These are phyloP conservation scores for Cladosporium sp. DNA, from an alignment of 2,329 filamentous ascomycete genomes.

Conservation along the genomic window DNA sequence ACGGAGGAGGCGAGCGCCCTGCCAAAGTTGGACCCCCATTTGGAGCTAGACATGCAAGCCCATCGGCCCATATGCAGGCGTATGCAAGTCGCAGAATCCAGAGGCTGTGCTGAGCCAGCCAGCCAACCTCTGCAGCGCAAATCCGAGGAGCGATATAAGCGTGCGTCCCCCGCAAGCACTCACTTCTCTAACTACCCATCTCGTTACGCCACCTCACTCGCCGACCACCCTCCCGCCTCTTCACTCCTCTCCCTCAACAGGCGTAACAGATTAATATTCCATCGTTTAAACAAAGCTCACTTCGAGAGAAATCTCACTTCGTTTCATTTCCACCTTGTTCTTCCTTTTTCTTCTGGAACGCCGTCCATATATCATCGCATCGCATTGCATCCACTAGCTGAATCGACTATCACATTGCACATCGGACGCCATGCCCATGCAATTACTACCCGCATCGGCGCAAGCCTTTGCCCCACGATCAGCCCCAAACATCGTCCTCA, in stretches of 20 bases:
- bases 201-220: conserved; percentile 22
- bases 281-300: conserved; percentile 23
- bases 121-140: conserved; percentile 6
- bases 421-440: conserved; percentile 70
- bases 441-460: conserved; percentile 90
- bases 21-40: conserved; percentile 4
- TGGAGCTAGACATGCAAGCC: conserved; percentile 10
- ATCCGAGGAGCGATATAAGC: conserved; percentile 4
- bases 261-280: conserved; percentile 24
- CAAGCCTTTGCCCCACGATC: conserved; percentile 93
- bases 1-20: conserved; percentile 9
- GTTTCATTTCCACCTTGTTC: conserved; percentile 19
- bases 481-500: conserved; percentile 90
- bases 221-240: conserved; percentile 21
- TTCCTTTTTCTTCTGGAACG: conserved; percentile 18
- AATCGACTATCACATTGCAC: conserved; percentile 15
- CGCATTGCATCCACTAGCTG: conserved; percentile 20
- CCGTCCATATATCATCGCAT: conserved; percentile 25
- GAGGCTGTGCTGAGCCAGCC: conserved; percentile 11
- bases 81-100: conserved; percentile 12
- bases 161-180: conserved; percentile 11
- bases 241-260: conserved; percentile 19
- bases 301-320: conserved; percentile 25
- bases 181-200: conserved; percentile 8
- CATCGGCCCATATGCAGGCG: conserved; percentile 4